Percentiles rank a stretch among this genome's conserved stretches.
These are phyloP conservation scores for Chaetomium globosum DNA, from an alignment of 2,329 filamentous ascomycete species.

Conservation along the genomic window DNA sequence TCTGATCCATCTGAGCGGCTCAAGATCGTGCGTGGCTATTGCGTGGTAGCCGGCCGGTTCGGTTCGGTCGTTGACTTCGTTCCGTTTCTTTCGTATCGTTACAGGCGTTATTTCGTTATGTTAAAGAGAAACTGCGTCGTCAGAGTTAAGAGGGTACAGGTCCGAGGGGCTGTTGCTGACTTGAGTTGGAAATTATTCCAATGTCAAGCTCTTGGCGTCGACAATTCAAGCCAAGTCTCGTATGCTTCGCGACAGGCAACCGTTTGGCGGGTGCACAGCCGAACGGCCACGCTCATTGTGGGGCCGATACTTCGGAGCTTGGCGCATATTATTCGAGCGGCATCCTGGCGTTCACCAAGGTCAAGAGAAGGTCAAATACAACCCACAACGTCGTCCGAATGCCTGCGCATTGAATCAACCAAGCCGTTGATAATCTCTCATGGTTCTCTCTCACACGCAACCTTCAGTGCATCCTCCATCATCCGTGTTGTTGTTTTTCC, in stretches of 20 bases:
- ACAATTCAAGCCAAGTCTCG: neutral
- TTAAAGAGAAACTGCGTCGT: neutral
- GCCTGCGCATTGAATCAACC: too few species aligned
- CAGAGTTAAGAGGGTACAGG: neutral
- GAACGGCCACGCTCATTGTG: conserved; percentile 3
- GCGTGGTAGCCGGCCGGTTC: neutral
- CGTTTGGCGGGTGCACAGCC: neutral
- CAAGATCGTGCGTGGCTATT: conserved; percentile 15
- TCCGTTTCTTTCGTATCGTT: neutral
- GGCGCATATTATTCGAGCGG: neutral
- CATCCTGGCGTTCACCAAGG: too few species aligned
- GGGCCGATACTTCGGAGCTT: conserved; percentile 4
- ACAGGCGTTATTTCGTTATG: neutral
- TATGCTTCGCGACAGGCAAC: conserved; percentile 10
- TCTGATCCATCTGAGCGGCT: conserved; percentile 22
- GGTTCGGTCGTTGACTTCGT: neutral
- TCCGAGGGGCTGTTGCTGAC: neutral
- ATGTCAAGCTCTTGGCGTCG: conserved; percentile 10
- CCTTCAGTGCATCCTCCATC: too few species aligned
- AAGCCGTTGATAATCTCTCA: too few species aligned
- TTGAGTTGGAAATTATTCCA: conserved; percentile 6
- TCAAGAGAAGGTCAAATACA: too few species aligned
- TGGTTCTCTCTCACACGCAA: too few species aligned
- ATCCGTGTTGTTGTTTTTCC: too few species aligned
- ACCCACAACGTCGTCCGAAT: too few species aligned